Base-by-base conservation (phyloP, 805 yeast genomes). In the Sporopachydermia quercuum region DNA sequence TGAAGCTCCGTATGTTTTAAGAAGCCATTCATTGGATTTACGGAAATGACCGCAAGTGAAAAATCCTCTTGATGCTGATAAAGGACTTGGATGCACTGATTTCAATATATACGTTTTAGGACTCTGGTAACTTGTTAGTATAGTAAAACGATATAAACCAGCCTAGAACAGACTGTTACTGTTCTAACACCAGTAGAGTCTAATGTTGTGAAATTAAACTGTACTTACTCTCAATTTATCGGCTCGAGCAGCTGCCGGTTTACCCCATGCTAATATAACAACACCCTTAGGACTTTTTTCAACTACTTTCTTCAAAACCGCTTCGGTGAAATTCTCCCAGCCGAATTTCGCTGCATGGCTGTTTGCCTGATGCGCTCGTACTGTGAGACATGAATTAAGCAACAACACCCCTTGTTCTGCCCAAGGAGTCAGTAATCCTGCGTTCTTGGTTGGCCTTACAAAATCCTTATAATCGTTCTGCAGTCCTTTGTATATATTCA, bases 11-110 rank as follows among this genome's bases (percentile, higher is more conserved):
- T 66, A 64, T 14, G 60, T 52, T 19, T 63, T 60, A 13, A 51
- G 48, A 1, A 89, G 62, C 94, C 95, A 89, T 4, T 73, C 73
- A 54, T 91, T 89, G 35, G 89, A 75, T 51, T 71, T 68, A 39
- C 56, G 65, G 57, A 86, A 89, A 51, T 85, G 96, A 16, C 64
- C 60, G 48, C 80, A 75, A 2, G 76, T 76, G 49, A 89, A 87
- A 56, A 81, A 91, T 2, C 91, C 95, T 35, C 93, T 62, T 15
- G 79, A 68, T 0, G 98, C 98, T 45, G 94, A 81, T 38, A 91
- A 61, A 1, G 99, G 99, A 18, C 94, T 81, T 1, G 99, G 99
- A 58, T 91, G 99, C 0, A 86, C 96, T 0, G 85, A 67, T 45
- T 69, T 70, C 18, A 91, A 58, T 0, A 83, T 71, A 35, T 69